Conservation (phyloP, 2,329 filamentous ascomycete species). For the Akanthomyces muscarius region DNA sequence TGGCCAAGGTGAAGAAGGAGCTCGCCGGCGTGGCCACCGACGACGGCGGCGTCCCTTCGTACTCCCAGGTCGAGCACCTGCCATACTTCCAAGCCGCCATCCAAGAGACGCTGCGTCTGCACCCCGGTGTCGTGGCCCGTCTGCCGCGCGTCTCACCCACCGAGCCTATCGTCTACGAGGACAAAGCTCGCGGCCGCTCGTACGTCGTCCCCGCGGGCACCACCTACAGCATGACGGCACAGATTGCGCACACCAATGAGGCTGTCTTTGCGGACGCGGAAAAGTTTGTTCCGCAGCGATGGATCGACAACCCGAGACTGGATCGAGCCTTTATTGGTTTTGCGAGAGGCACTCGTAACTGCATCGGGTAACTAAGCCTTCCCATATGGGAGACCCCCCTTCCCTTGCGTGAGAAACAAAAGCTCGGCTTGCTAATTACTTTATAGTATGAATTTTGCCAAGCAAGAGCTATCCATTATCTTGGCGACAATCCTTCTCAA, state of each 20-base stretch:
- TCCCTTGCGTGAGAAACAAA: background rate
- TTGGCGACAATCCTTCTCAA: constrained; percentile 3
- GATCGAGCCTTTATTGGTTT: background rate
- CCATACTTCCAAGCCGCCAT: constrained; percentile 13
- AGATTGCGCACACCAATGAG: constrained; percentile 37
- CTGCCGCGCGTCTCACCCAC: constrained; percentile 26
- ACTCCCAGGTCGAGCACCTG: constrained; percentile 7
- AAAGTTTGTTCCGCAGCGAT: constrained; percentile 38
- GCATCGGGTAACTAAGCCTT: background rate
- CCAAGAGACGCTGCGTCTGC: constrained; percentile 17
- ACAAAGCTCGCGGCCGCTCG: constrained; percentile 23
- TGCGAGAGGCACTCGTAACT: constrained; percentile 2
- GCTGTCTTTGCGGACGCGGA: constrained; percentile 37
- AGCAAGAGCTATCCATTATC: constrained; percentile 7
- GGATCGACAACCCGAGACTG: constrained; percentile 7
- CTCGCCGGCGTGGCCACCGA: background rate
- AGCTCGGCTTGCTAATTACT: background rate
- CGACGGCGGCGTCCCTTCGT: background rate
- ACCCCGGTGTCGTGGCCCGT: constrained; percentile 27
- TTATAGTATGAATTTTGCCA: constrained; percentile 5
- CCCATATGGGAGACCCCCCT: too few relatives aligned
- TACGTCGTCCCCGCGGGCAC: constrained; percentile 32
- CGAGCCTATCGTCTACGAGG: constrained; percentile 29
- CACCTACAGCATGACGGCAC: constrained; percentile 36
- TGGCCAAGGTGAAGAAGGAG: constrained; percentile 8